Evolutionary conservation across 140 eudicot genomes (phyloP), one percentile per base, ranked within the genome.

Genomic region (Bidens hawaiensis): DNA sequence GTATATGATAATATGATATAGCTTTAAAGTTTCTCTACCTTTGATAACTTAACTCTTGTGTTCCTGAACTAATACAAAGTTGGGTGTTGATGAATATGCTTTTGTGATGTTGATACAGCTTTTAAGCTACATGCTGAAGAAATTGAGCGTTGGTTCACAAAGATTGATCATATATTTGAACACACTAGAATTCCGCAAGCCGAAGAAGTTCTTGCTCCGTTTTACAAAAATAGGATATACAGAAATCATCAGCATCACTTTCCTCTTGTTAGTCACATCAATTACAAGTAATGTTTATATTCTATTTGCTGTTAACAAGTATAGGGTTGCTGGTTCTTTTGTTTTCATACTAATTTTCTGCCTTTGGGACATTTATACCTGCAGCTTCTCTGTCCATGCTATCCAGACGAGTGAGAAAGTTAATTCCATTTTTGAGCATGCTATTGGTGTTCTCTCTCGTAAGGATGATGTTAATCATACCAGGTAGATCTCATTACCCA

Each of bases 351-450:
- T 41, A 48, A 55, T 60, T 21, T 54, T n/a, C 31, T 47, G 65
- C n/a, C 50, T 58, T 55, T 55, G 49, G 43, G 33, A 64, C 26
- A 54, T 52, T 25, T 53, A 55, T 67, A 41, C 43, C 4, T 77
- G 78, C 80, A 90, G 97, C 76, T 90, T 87, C 54, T 90, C 97
- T 53, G 97, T 90, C 58, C 97, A 90, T 71, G 96, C 97, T 55
- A 87, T 90, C 72, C 88, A 84, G 77, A 87, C 80, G 94, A 81
- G 84, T 27, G 94, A 90, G 72, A 90, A 87, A 65, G 94, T 90
- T 54, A 87, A 94, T 65, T 77, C 87, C 54, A 50, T 87, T 23
- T 83, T 90, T 55, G 97, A 90, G 83, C 96, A 67, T 61, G 97
- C 94, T 36, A 87, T 87, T 68, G 81, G 73, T 64, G 96, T 90